phyloP scores from a whole-genome alignment of 2,329 filamentous ascomycete species.

The Huntiella bhutanensis region DNA sequence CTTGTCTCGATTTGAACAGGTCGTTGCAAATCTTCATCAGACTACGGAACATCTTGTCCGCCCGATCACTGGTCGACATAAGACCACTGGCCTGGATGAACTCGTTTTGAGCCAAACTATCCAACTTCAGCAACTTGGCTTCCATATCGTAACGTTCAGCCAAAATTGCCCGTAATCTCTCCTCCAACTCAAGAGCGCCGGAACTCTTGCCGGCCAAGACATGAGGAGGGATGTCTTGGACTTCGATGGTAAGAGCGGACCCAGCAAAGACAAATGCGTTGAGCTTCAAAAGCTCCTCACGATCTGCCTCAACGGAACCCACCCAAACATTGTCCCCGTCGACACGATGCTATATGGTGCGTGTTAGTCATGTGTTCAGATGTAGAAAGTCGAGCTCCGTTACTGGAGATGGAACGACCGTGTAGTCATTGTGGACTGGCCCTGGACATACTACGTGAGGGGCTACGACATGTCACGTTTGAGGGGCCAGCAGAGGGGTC shows the following conservation, averaged over 20 bases:
- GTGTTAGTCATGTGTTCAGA: constrained; percentile 32
- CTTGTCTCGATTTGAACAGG: constrained; percentile 51
- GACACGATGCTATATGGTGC: constrained; percentile 41
- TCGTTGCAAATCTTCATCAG: constrained; percentile 73
- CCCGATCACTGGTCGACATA: constrained; percentile 50
- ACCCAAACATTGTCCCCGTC: constrained; percentile 53
- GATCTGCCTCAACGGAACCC: constrained; percentile 44
- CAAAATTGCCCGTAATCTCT: constrained; percentile 52
- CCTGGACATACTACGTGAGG: too few species aligned
- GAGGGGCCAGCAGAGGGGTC: neutral
- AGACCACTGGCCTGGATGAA: constrained; percentile 56
- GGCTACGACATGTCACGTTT: neutral
- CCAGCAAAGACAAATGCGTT: constrained; percentile 53
- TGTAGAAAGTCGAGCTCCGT: neutral
- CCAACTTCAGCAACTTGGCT: constrained; percentile 65
- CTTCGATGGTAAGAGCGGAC: constrained; percentile 26
- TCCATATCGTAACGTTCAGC: constrained; percentile 51
- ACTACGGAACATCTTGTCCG: constrained; percentile 78
- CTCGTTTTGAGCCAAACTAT: constrained; percentile 53
- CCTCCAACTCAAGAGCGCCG: constrained; percentile 41
- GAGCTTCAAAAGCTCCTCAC: constrained; percentile 44
- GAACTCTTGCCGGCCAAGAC: constrained; percentile 22
- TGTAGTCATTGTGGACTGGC: too few species aligned
- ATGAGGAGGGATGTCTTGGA: constrained; percentile 1
- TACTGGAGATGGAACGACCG: neutral